A percentile compares a stretch with the other conserved stretches of the same genome.
Conservation (phyloP, 768 basidiomycete genomes). For the Rhizopogon salebrosus region DNA sequence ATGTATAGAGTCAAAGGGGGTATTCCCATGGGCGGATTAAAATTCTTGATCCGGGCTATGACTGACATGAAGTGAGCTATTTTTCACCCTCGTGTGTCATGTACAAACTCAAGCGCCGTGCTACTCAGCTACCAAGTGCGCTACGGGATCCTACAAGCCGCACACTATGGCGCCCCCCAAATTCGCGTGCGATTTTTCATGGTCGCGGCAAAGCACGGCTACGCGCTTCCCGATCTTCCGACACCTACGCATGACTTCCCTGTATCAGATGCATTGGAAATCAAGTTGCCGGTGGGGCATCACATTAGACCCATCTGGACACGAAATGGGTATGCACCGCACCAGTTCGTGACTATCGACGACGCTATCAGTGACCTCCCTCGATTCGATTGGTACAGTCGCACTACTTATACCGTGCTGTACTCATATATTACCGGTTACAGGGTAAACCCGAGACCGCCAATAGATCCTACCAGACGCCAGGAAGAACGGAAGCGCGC, state of each 20-base stretch:
- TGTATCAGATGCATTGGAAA: slow-evolving; percentile 36
- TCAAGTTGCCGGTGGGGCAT: slow-evolving; percentile 43
- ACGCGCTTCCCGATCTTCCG: slow-evolving; percentile 35
- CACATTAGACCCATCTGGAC: slow-evolving; percentile 40
- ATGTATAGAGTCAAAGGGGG: slow-evolving; percentile 53
- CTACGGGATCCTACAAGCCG: slow-evolving; percentile 40
- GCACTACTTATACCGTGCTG: background rate
- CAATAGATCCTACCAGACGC: slow-evolving; percentile 2
- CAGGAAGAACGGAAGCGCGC: slow-evolving; percentile 15
- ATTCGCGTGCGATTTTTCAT: slow-evolving; percentile 44
- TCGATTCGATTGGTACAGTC: slow-evolving; percentile 64
- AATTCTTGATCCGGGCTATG: slow-evolving; percentile 56
- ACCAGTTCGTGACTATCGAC: slow-evolving; percentile 53
- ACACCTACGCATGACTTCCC: slow-evolving; percentile 41
- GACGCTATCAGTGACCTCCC: slow-evolving; percentile 75
- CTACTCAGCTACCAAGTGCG: slow-evolving; percentile 37
- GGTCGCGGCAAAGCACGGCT: slow-evolving; percentile 34
- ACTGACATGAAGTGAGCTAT: slow-evolving; percentile 56
- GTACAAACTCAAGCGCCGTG: background rate
- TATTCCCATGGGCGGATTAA: slow-evolving; percentile 69
- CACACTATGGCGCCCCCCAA: slow-evolving; percentile 44
- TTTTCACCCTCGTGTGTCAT: background rate
- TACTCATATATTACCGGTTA: background rate
- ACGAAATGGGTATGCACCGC: slow-evolving; percentile 46
- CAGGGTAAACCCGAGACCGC: slow-evolving; percentile 21